Percentiles rank a stretch among this genome's conserved stretches.
phyloP scores from a whole-genome alignment of 495 filamentous ascomycete species.

The Aspergillus sparsus region DNA sequence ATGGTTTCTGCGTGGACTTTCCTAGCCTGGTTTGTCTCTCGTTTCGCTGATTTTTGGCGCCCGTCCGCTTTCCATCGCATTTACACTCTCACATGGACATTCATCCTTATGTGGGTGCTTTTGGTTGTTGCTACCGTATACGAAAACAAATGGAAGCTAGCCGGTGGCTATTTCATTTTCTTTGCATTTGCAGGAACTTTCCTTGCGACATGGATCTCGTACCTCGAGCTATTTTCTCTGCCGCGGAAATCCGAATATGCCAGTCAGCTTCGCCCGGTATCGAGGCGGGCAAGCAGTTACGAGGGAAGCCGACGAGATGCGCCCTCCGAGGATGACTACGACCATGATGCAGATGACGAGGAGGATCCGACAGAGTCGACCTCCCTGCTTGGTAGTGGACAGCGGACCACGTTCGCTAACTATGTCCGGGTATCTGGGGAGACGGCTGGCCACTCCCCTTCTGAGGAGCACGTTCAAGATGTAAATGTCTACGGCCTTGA shows the following conservation, averaged over 20 bases:
- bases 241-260: conserved; percentile 69
- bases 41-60: conserved; percentile 77
- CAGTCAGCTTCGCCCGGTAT: conserved; percentile 29
- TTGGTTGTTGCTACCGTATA: conserved; percentile 73
- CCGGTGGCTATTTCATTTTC: conserved; percentile 78
- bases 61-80: conserved; percentile 82
- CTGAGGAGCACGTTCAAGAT: conserved; percentile 38
- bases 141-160: conserved; percentile 69
- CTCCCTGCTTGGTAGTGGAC: conserved; percentile 65
- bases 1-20: conserved; percentile 80
- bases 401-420: conserved; percentile 73
- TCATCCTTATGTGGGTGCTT: conserved; percentile 67
- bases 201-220: conserved; percentile 68
- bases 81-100: conserved; percentile 84
- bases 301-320: conserved; percentile 39
- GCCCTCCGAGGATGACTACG: conserved; percentile 40
- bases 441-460: conserved; percentile 31
- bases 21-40: conserved; percentile 79
- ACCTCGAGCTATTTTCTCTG: conserved; percentile 78
- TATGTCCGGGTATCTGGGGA: conserved; percentile 51
- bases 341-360: conserved; percentile 41
- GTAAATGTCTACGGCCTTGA: conserved; percentile 69
- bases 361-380: conserved; percentile 74
- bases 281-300: conserved; percentile 45
- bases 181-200: conserved; percentile 77